Conservation (phyloP, 1,139 yeast species). For the Debaryomyces nepalensis region DNA sequence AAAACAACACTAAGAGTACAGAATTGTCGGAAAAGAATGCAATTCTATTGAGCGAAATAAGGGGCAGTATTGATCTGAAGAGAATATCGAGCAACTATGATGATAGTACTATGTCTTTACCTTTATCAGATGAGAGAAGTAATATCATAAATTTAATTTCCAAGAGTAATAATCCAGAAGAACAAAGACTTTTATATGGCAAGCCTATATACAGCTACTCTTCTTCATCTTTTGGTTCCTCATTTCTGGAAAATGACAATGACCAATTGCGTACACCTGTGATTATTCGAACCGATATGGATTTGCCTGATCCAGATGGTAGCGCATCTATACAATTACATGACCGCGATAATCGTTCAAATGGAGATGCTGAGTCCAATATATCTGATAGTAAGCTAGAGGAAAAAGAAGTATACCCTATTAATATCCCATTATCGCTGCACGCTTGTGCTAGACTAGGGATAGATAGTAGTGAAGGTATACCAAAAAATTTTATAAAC, state of each 20-base stretch:
- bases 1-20: conserved; percentile 14
- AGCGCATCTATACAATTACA: conserved; percentile 4
- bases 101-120: conserved; percentile 11
- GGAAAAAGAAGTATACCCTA: conserved; percentile 10
- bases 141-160: conserved; percentile 10
- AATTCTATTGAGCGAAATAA: conserved; percentile 26
- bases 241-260: conserved; percentile 18
- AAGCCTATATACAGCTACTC: conserved; percentile 15
- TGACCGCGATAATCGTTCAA: conserved; percentile 13
- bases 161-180: conserved; percentile 10
- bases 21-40: conserved; percentile 19
- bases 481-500: conserved; percentile 8
- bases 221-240: conserved; percentile 21
- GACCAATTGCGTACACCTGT: conserved; percentile 13
- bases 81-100: conserved; percentile 13
- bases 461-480: conserved; percentile 10
- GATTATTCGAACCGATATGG: conserved; percentile 5
- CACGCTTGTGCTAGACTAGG: conserved; percentile 10
- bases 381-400: conserved; percentile 5
- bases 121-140: conserved; percentile 13
- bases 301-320: conserved; percentile 8
- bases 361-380: conserved; percentile 13
- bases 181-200: conserved; percentile 3
- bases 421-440: conserved; percentile 12
- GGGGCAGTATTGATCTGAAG: conserved; percentile 36